Base-by-base conservation (phyloP, 805 yeast genomes). In the Wickerhamomyces alni region DNA sequence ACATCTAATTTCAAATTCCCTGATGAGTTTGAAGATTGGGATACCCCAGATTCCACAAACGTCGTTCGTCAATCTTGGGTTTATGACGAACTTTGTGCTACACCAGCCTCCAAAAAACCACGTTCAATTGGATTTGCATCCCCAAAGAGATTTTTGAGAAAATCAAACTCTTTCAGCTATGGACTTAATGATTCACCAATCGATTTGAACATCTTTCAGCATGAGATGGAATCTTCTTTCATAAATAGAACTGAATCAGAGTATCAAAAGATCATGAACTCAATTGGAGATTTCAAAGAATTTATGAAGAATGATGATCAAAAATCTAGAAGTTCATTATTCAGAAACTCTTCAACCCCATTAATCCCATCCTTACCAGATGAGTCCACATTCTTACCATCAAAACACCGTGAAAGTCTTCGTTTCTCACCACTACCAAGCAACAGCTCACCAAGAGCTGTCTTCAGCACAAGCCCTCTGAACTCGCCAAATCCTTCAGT, bases 41-140 rank as follows among this genome's bases (percentile, higher is more conserved):
- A 39, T 4, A 52, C 57, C 0, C 55, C 57, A 7, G 49, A 51
- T 10, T 45, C 44, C 7, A 21, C 36, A 11, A 47, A 48, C 22
- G 52, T 41, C 17, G 52, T 43, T 7, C 40, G 57, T 17, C 55
- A 52, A 38, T 47, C 55, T 2, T 54, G 55, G 57, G 41, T 54
- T 5, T 52, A 54, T 38, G 50, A 44, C 35, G 51, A 46, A 3
- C 19, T 43, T 5, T 35, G 50, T 8, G 38, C 47, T 16, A 37
- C 42, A 13, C 30, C 27, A 5, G 4, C 12, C 3, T 15, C 5
- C 9, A 17, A 25, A 17, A 34, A 10, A 25, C 5, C 22, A 4
- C 31, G 31, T 16, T 28, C 31, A 42, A 8, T 38, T 42, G 17
- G 37, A 35, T 12, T n/a, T 30, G 18, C 18, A 11, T 12, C 37